Base-by-base conservation (phyloP, 805 yeast genomes). In the Candida yuanshanica region DNA sequence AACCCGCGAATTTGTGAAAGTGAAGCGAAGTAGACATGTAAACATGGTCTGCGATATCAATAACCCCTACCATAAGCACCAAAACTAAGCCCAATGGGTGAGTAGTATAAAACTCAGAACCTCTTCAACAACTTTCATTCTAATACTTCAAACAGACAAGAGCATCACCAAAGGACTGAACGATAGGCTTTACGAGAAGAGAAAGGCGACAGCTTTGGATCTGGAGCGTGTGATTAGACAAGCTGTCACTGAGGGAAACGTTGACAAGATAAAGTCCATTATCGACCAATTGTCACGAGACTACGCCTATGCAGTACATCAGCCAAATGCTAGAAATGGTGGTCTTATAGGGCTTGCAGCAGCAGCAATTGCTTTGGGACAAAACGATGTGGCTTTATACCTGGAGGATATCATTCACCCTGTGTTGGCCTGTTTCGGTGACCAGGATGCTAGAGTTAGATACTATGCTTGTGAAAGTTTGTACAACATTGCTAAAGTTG, bases 301-400 rank as follows among this genome's bases (percentile, higher is more conserved):
- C 50, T 83, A 77, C 56, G 88, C 91, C 1, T 83, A 87, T 66
- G 77, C 96, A 32, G 75, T 84, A 42, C 85, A 90, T 68, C 81
- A 86, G 64, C 79, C 96, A 38, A 72, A 84, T 71, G 87, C 95
- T 6, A 75, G 96, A 52, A 90, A 89, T 69, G 99, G 99, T 14
- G 97, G 98, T 0, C 71, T 91, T 33, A 91, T 95, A 50, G 98
- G 98, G 0, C 67, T 93, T 16, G 99, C 98, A 5, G 95, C 96
- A 11, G 93, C 89, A 4, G 89, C 96, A 0, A 90, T 93, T 42
- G 98, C 98, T 0, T 64, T 93, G 23, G 97, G 98, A 2, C 74
- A 70, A 32, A 78, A 77, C 50, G 91, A 90, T 36, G 87, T 93
- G 26, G 93, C 96, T 0, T 68, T 69, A 42, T 91, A 87, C 54